Evolutionary conservation across 2,329 filamentous ascomycete species (phyloP), one percentile per base, ranked within the genome.

Genomic region (Colletotrichum scovillei): DNA sequence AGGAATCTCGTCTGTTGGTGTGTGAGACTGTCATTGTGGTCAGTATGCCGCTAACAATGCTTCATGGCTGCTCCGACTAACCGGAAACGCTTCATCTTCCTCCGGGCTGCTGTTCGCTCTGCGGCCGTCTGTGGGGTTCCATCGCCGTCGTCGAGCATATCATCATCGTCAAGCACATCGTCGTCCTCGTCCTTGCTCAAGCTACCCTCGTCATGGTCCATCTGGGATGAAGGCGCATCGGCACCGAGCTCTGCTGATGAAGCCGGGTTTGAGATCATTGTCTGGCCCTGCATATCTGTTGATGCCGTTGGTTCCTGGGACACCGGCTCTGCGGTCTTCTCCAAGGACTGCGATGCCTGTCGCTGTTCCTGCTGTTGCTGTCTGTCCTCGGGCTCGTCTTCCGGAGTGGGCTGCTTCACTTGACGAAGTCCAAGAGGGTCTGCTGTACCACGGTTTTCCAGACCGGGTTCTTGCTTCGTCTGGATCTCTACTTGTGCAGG

Each of bases 1-100:
- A 98, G 86, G 79, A 97, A 98, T 16, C 96, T 92, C n/a, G 96
- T 98, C 87, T 98, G 96, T 78, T 97, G 96, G 82, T 98, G 95
- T 1, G 95, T 98, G 76, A 98, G 91, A 76, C 95, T 97, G 78
- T 19, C 28, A 46, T 35, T 62, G 62, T 24, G 38, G 78, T 88
- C 77, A 88, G 85, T 72, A 72, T 55, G 24, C 35, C 7, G 42
- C 5, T 30, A 9, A 28, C 28, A 19, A 26, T 57, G 38, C 35
- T 49, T 19, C 8, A 9, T 49, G 38, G 30, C 19, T 49, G 42
- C 42, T 49, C 9, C 19, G 19, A 82, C 76, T 87, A 94, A 74
- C 92, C 93, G 90, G 80, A 96, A 96, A 71, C 94, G 88, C 86
- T 96, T 96, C 93, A 92, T 92, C 81, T 92, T 93, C 75, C 88